Conservation (phyloP, 257 asterid species). For the Rauvolfia tetraphylla region DNA sequence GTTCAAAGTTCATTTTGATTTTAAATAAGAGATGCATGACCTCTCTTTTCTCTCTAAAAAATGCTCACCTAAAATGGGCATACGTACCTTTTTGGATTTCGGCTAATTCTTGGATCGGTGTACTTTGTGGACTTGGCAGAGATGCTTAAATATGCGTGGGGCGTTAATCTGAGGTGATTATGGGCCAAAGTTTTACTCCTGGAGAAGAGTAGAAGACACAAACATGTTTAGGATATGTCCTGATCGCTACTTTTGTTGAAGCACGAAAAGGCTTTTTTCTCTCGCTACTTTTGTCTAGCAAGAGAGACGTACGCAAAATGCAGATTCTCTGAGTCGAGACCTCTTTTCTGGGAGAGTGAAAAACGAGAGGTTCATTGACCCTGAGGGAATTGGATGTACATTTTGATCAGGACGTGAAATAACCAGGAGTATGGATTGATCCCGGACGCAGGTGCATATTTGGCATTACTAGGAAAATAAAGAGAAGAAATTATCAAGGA, state of each 20-base stretch:
- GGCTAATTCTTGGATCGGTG: slow-evolving; percentile 11
- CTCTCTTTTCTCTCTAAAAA: slow-evolving; percentile 12
- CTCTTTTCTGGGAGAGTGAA: background rate
- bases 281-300: background rate
- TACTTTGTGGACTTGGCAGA: no score
- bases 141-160: no score
- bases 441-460: background rate
- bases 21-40: slow-evolving; percentile 46
- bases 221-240: background rate
- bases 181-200: background rate
- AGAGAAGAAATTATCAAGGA: no score
- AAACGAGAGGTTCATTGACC: background rate
- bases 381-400: background rate
- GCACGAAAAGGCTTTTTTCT: background rate
- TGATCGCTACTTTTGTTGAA: background rate
- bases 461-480: no score
- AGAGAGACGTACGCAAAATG: slow-evolving; percentile 26
- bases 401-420: slow-evolving; percentile 1
- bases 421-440: background rate
- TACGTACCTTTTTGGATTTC: background rate
- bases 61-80: slow-evolving; percentile 22
- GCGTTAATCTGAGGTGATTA: background rate
- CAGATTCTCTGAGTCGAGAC: slow-evolving; percentile 34
- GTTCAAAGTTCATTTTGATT: no score
- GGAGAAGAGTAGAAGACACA: background rate